Percentiles rank a stretch among this genome's conserved stretches.
Conservation (phyloP, 495 filamentous ascomycete genomes). For the Tirmania nivea region DNA sequence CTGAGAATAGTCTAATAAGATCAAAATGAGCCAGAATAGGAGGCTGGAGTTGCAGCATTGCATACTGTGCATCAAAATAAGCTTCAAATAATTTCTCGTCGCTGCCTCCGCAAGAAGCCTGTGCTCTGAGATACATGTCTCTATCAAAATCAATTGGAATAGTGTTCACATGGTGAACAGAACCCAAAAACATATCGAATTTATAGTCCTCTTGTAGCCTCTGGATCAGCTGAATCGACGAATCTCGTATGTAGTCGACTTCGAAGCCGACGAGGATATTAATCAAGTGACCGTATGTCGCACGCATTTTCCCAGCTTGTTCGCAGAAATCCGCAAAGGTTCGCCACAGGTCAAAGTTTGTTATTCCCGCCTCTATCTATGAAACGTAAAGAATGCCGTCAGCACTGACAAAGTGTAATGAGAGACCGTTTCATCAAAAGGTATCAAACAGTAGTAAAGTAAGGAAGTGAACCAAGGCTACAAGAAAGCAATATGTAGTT, state of each 20-base stretch:
- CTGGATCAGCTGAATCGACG: conserved; percentile 35
- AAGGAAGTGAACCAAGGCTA: too few relatives aligned
- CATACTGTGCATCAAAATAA: conserved; percentile 72
- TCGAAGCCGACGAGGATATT: conserved; percentile 78
- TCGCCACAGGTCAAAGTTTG: conserved; percentile 7
- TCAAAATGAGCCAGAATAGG: conserved; percentile 85
- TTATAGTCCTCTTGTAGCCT: conserved; percentile 34
- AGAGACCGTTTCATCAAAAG: too few relatives aligned
- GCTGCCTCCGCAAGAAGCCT: conserved; percentile 21
- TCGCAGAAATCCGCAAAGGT: conserved; percentile 11
- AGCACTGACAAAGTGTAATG: background rate
- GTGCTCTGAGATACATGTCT: conserved; percentile 39
- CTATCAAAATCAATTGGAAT: conserved; percentile 77
- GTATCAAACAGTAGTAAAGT: too few relatives aligned
- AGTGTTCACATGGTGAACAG: conserved; percentile 65
- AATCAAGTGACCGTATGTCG: conserved; percentile 47
- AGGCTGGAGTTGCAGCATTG: conserved; percentile 62
- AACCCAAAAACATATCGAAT: conserved; percentile 78
- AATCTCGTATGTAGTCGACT: conserved; percentile 65
- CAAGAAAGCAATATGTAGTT: too few relatives aligned
- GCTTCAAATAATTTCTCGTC: conserved; percentile 53
- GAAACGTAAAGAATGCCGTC: background rate
- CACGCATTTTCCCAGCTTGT: background rate
- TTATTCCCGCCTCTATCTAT: conserved; percentile 8
- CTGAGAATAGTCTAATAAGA: conserved; percentile 50